Evolutionary conservation across 805 yeast genomes (phyloP), one percentile per base, ranked within the genome.

Genomic region (Metschnikowia gelsemii): DNA sequence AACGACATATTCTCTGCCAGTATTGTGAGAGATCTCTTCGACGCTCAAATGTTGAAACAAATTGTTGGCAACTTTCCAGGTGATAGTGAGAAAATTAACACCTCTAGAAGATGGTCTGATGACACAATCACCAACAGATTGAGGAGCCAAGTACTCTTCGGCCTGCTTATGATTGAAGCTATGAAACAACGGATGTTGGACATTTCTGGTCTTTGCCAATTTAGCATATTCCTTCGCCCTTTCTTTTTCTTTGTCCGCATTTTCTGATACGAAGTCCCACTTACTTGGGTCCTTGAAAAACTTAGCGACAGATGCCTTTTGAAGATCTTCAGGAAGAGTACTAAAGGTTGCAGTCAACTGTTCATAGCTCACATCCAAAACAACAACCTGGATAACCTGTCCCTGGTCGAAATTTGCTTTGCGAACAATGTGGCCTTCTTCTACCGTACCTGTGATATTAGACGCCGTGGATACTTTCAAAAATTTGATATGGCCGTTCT

Each of bases 81-180:
- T 91, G 30, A 91, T 82, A 2, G 96, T 89, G 52, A 93, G 73
- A 62, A 82, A 96, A 49, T 87, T 86, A 34, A 78, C 73, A 31
- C 99, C 99, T 48, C 82, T 80, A 8, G 96, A 87, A 0, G 97
- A 88, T 14, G 98, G 99, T 52, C 99, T 78, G 42, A 93, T 85
- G 16, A 93, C 96, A 65, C 88, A 78, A 53, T 87, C 96, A 39
- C 99, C 99, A 50, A 90, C 83, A 31, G 82, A 78, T 59, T 84
- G 78, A 18, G 96, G 87, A 16, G 96, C 96, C 55, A 93, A 75
- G 52, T 76, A 89, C 52, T 86, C 95, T 62, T 91, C 98, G 0
- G 99, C 98, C 69, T 93, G 96, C 42, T 72, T 74, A 45, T 85
- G 76, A 54, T 80, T 85, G 69, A 90, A 84, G 48, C 87, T 84